Evolutionary conservation across 192 early-diverging fungal genomes (phyloP).

Genomic region (Lobosporangium transversale): DNA sequence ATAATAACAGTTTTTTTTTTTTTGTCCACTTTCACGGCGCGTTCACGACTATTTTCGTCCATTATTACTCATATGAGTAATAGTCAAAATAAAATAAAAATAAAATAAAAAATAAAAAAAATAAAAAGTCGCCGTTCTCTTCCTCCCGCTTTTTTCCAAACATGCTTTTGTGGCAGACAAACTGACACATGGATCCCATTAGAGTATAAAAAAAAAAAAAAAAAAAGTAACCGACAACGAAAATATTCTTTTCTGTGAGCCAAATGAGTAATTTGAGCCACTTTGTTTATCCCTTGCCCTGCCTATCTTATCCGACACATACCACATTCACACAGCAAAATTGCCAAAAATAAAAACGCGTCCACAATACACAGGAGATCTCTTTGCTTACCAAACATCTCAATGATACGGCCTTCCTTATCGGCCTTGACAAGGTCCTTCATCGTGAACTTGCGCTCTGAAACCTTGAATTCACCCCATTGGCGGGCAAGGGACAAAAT

Average conservation of each 20-base stretch:
- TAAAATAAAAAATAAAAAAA: too few species aligned
- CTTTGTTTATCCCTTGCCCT: not conserved
- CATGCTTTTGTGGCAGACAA: not conserved
- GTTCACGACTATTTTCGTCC: too few species aligned
- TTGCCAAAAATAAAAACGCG: too few species aligned
- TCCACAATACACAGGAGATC: too few species aligned
- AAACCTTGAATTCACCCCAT: slow-evolving; percentile 92
- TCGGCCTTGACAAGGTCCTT: slow-evolving; percentile 75
- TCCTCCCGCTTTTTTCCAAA: not conserved
- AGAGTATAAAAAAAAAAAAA: not conserved
- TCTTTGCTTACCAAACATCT: slow-evolving; percentile 91
- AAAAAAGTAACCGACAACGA: not conserved
- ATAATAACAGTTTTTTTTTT: too few species aligned
- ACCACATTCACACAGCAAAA: not conserved
- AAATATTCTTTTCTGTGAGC: not conserved
- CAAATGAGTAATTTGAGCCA: slow-evolving; percentile 17
- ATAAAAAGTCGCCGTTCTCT: not conserved
- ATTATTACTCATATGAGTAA: slow-evolving; percentile 4
- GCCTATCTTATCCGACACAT: not conserved
- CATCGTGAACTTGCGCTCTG: slow-evolving; percentile 88
- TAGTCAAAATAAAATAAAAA: not conserved
- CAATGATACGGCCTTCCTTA: slow-evolving; percentile 82
- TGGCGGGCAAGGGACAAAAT: slow-evolving; percentile 78
- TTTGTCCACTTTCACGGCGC: too few species aligned
- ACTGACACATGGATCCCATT: not conserved